Conservation (phyloP, 1,284 basidiomycete genomes). For the Papiliotrema fonsecae region DNA sequence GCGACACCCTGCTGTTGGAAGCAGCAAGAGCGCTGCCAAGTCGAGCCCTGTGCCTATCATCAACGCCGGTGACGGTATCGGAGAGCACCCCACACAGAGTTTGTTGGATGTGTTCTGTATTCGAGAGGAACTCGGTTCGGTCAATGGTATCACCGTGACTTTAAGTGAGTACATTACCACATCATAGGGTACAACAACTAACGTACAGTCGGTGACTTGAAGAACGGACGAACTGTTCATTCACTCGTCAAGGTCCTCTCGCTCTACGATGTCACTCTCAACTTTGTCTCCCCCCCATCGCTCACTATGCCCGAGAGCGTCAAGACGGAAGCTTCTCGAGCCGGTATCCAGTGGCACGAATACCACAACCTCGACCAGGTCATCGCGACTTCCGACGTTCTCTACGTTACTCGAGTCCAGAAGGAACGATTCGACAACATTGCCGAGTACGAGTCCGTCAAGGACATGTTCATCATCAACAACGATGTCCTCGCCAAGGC, state of each 20-base stretch:
- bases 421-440: constrained; percentile 85
- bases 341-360: constrained; percentile 72
- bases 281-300: constrained; percentile 90
- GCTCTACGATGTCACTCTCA: constrained; percentile 85
- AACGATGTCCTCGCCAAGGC: constrained; percentile 86
- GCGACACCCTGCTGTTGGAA: constrained; percentile 89
- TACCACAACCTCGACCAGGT: constrained; percentile 87
- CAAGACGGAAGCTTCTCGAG: constrained; percentile 73
- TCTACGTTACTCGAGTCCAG: constrained; percentile 95
- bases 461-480: constrained; percentile 89
- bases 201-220: constrained; percentile 77
- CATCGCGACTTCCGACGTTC: constrained; percentile 86
- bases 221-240: constrained; percentile 97
- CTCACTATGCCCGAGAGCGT: constrained; percentile 88
- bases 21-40: constrained; percentile 84
- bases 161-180: constrained; percentile 49
- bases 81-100: constrained; percentile 96
- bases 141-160: constrained; percentile 94
- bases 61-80: constrained; percentile 95
- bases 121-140: constrained; percentile 94
- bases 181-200: not conserved
- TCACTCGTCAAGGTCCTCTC: constrained; percentile 88
- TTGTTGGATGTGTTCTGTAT: constrained; percentile 95
- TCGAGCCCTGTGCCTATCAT: constrained; percentile 92
- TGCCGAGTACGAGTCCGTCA: constrained; percentile 83